phyloP scores from a whole-genome alignment of 208 protist genomes.

The Plasmodiophora brassicae region DNA sequence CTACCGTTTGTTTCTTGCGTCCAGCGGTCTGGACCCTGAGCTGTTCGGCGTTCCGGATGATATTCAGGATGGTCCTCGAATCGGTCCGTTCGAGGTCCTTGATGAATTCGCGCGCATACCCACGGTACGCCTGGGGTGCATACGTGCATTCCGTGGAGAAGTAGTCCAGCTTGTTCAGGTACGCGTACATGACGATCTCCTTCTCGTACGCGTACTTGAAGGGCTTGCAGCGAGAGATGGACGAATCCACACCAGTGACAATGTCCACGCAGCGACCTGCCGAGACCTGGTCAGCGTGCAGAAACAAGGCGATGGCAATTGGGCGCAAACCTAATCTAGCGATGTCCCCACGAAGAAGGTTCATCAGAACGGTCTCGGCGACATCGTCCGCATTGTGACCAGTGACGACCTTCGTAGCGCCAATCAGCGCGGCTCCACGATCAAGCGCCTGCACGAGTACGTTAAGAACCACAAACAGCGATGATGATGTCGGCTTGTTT shows the following conservation, averaged over 20 bases:
- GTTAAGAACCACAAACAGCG: background rate
- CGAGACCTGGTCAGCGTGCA: background rate
- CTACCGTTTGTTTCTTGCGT: background rate
- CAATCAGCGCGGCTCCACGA: conserved; percentile 43
- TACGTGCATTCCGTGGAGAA: conserved; percentile 56
- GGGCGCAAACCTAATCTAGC: background rate
- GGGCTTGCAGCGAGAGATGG: conserved; percentile 43
- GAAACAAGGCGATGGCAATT: background rate
- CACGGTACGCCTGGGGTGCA: conserved; percentile 44
- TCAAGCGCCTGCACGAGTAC: conserved; percentile 39
- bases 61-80: background rate
- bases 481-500: background rate
- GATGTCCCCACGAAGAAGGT: conserved; percentile 50
- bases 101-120: background rate
- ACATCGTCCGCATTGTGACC: conserved; percentile 64
- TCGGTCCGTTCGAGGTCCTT: background rate
- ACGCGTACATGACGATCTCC: conserved; percentile 58
- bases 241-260: conserved; percentile 29
- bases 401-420: conserved; percentile 45
- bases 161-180: conserved; percentile 53
- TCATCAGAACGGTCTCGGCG: conserved; percentile 61
- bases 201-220: conserved; percentile 54
- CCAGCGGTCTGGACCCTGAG: background rate
- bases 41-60: background rate
- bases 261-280: conserved; percentile 39